Conservation (phyloP, 768 basidiomycete genomes). For the Rhodotorula kratochvilovae region DNA sequence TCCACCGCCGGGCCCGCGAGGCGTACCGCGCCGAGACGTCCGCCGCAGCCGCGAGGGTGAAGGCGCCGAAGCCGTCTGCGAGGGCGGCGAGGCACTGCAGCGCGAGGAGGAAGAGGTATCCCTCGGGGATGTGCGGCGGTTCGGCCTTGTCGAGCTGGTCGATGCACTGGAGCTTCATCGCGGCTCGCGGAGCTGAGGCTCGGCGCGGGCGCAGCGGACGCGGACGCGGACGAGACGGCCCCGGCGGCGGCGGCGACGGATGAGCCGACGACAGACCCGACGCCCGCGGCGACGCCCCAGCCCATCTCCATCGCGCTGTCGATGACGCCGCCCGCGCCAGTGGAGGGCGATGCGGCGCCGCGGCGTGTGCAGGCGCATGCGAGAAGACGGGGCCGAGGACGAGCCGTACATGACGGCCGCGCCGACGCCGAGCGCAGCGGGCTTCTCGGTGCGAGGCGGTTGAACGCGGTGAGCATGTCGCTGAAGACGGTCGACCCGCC, state of each 20-base stretch:
- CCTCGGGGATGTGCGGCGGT: constrained; percentile 84
- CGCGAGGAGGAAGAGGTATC: constrained; percentile 86
- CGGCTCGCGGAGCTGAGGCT: constrained; percentile 13
- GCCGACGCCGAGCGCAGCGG: constrained; percentile 69
- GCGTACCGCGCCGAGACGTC: constrained; percentile 49
- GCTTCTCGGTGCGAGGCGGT: constrained; percentile 86
- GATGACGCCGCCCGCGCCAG: constrained; percentile 9
- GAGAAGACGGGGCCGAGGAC: constrained; percentile 53
- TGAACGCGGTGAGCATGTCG: constrained; percentile 73
- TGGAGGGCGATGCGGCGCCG: not conserved
- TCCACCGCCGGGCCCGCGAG: constrained; percentile 62
- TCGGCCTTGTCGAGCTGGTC: constrained; percentile 98
- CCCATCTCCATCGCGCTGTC: constrained; percentile 39
- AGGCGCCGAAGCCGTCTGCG: constrained; percentile 76
- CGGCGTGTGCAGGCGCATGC: not conserved
- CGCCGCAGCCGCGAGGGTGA: constrained; percentile 65
- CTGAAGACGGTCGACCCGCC: constrained; percentile 57
- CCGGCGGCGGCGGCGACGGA: constrained; percentile 23
- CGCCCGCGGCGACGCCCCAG: constrained; percentile 24
- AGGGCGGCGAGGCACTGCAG: constrained; percentile 81
- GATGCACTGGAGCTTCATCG: constrained; percentile 55
- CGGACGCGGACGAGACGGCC: constrained; percentile 54
- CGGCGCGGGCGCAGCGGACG: constrained; percentile 62
- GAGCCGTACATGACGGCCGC: constrained; percentile 72
- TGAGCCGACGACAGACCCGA: constrained; percentile 27